A percentile compares a stretch with the other conserved stretches of the same genome.
phyloP scores from a whole-genome alignment of 192 early-diverging fungal genomes.

The Rhizophagus clarus region DNA sequence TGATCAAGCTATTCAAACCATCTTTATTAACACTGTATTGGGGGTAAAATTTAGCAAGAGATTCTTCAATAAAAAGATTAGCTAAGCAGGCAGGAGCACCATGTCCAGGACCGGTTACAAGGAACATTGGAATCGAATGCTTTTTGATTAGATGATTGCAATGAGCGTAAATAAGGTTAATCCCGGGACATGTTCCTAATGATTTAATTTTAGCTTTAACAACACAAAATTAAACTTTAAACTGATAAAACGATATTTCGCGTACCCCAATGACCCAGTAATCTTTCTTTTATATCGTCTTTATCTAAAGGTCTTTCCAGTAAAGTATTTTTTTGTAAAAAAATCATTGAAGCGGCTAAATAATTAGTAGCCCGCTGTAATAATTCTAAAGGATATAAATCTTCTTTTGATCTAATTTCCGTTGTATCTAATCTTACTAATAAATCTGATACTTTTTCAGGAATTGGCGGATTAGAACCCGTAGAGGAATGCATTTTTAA shows the following conservation, averaged over 20 bases:
- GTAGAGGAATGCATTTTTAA: background rate
- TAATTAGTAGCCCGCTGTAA: constrained; percentile 41
- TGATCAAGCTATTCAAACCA: constrained; percentile 35
- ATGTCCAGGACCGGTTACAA: constrained; percentile 51
- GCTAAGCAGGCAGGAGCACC: constrained; percentile 48
- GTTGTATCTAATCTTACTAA: background rate
- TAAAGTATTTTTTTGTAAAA: constrained; percentile 42
- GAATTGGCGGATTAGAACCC: background rate
- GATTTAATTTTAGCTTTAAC: background rate
- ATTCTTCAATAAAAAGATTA: constrained; percentile 48
- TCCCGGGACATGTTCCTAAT: constrained; percentile 46
- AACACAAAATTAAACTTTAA: background rate
- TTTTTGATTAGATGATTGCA: constrained; percentile 45
- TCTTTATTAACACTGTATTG: constrained; percentile 35
- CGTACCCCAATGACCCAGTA: constrained; percentile 50
- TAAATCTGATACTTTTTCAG: background rate
- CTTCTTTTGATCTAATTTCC: background rate
- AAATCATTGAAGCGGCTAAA: constrained; percentile 50
- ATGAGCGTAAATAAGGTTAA: constrained; percentile 49
- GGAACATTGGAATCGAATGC: constrained; percentile 41
- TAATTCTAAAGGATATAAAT: constrained; percentile 19
- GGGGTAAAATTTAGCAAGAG: constrained; percentile 42
- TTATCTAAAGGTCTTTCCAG: constrained; percentile 25
- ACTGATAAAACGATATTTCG: background rate
- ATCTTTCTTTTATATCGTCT: constrained; percentile 44